A percentile compares a stretch with the other conserved stretches of the same genome.
Conservation (phyloP, 345 rosid species). For the Toxicodendron radicans region DNA sequence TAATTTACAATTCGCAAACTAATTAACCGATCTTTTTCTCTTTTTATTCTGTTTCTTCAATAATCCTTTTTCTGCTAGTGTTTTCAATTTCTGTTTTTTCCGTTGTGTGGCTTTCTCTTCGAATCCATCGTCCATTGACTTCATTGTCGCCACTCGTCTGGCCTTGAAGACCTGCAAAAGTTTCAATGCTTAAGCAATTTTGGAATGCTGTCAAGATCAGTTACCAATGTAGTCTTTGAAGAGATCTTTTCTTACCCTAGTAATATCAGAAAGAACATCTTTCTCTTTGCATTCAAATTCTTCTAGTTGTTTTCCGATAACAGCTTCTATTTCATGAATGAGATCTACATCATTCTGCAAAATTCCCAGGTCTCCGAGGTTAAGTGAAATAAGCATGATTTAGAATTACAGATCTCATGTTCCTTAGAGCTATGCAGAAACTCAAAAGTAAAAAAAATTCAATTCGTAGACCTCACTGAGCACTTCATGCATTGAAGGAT, state of each 20-base stretch:
- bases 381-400: slow-evolving; percentile 15
- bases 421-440: too few relatives aligned
- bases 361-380: slow-evolving; percentile 9
- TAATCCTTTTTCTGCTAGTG: slow-evolving; percentile 64
- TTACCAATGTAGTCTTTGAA: background rate
- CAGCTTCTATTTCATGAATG: slow-evolving; percentile 76
- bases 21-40: slow-evolving; percentile 30
- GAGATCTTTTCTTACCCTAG: slow-evolving; percentile 44
- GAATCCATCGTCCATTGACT: slow-evolving; percentile 83
- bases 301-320: slow-evolving; percentile 63
- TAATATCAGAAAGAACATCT: slow-evolving; percentile 71
- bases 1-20: background rate
- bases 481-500: too few relatives aligned
- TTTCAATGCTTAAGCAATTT: background rate
- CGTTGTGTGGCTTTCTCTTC: slow-evolving; percentile 78
- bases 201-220: background rate
- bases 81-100: slow-evolving; percentile 62
- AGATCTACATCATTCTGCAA: slow-evolving; percentile 77
- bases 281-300: slow-evolving; percentile 66
- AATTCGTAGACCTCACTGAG: too few relatives aligned
- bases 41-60: slow-evolving; percentile 40
- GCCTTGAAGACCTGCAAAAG: slow-evolving; percentile 28
- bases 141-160: slow-evolving; percentile 81
- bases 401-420: background rate
- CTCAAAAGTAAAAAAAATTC: too few relatives aligned